Evolutionary conservation across 1,284 basidiomycete genomes (phyloP).

Genomic region (Malassezia slooffiae): DNA sequence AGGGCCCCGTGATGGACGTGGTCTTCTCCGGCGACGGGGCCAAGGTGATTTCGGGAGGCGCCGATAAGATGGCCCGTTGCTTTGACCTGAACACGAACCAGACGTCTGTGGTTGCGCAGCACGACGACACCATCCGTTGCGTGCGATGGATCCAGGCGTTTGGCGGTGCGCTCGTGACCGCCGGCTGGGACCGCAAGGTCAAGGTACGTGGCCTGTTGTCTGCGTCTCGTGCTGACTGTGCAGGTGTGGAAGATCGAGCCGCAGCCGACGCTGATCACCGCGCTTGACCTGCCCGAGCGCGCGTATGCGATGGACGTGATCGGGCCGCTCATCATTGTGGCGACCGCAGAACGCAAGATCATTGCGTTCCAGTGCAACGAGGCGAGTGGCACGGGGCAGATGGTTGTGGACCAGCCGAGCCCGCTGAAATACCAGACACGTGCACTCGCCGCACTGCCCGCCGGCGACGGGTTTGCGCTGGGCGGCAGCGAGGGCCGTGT

Average conservation of each 20-base stretch:
- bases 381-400: conserved; percentile 51
- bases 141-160: conserved; percentile 64
- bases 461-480: conserved; percentile 54
- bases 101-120: conserved; percentile 60
- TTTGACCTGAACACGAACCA: conserved; percentile 65
- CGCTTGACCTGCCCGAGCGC: conserved; percentile 62
- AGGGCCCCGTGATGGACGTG: conserved; percentile 68
- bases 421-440: conserved; percentile 80
- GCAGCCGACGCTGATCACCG: conserved; percentile 24
- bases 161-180: conserved; percentile 66
- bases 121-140: conserved; percentile 68
- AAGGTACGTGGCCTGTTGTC: conserved; percentile 54
- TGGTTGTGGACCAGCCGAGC: conserved; percentile 19
- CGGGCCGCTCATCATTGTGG: conserved; percentile 80
- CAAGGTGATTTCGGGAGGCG: conserved; percentile 72
- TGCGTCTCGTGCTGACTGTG: neutral
- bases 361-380: conserved; percentile 66
- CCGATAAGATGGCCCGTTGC: conserved; percentile 71
- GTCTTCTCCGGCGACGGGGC: conserved; percentile 75
- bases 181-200: conserved; percentile 82
- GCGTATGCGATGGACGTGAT: conserved; percentile 73
- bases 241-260: conserved; percentile 36
- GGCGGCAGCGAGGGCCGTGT: conserved; percentile 92
- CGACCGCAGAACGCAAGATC: conserved; percentile 78
- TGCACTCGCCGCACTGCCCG: conserved; percentile 29